These are phyloP conservation scores for Arthrobotrys musiformis DNA, from an alignment of 2,329 filamentous ascomycete genomes.

Conservation along the genomic window DNA sequence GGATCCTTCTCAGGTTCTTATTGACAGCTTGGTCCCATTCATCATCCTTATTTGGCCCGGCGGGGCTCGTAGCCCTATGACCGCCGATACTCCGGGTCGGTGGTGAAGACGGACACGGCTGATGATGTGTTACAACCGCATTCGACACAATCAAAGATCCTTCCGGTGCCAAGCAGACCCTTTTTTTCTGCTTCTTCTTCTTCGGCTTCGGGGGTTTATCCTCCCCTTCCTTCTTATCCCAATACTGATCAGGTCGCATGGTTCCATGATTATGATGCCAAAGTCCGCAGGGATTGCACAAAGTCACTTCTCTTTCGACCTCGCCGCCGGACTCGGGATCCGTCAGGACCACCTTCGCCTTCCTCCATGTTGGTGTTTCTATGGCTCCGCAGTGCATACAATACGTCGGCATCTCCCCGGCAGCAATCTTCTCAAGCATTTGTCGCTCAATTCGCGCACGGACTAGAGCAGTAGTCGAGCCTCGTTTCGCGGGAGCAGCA, in stretches of 20 bases:
- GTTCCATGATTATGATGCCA: constrained; percentile 90
- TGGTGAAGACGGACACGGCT: constrained; percentile 46
- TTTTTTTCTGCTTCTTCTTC: constrained; percentile 54
- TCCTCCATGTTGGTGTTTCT: constrained; percentile 95
- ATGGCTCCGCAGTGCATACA: constrained; percentile 95
- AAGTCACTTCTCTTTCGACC: constrained; percentile 75
- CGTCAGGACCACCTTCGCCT: constrained; percentile 72
- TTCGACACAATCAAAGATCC: constrained; percentile 14
- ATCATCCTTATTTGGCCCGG: constrained; percentile 37
- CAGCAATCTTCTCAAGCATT: constrained; percentile 69
- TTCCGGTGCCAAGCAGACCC: constrained; percentile 41
- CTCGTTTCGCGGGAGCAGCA: constrained; percentile 47
- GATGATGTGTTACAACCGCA: constrained; percentile 9
- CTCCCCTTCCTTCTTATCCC: constrained; percentile 68
- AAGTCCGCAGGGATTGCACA: constrained; percentile 96
- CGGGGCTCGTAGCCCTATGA: constrained; percentile 56
- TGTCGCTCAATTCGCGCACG: constrained; percentile 53
- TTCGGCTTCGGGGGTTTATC: constrained; percentile 57
- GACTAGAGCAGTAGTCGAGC: constrained; percentile 56
- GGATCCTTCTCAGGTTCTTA: constrained; percentile 68
- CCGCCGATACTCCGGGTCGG: constrained; percentile 43
- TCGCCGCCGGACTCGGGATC: constrained; percentile 72
- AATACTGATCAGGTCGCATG: constrained; percentile 84
- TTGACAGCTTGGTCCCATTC: constrained; percentile 63
- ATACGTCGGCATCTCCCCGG: constrained; percentile 85